Evolutionary conservation across 164 flowering plant species (phyloP), one percentile per base, ranked within the genome.

Genomic region (Liquidambar formosana): DNA sequence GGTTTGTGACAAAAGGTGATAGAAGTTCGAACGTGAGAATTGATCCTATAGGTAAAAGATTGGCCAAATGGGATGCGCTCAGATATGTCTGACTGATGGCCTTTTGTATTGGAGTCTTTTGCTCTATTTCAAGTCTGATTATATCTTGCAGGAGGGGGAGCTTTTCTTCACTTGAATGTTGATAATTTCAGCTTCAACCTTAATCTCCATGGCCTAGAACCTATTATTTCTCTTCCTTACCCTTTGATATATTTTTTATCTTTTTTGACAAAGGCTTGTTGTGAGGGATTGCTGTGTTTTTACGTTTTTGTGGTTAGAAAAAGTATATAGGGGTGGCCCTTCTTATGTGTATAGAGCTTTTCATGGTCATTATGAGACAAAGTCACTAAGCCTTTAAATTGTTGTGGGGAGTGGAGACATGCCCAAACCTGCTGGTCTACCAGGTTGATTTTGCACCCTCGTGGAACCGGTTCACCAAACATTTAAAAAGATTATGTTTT

Each of bases 11-110:
- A 25, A 89, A 74, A 57, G 94, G 94, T 0, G 94, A 64, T 0
- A 89, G 80, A 22, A 89, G 84, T 51, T 89, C 90, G 71, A 88
- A 88, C 18, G 85, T 82, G 47, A 88, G 90, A 10, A 88, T 89
- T 0, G 94, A 68, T 8, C 92, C 92, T 0, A 92, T 89, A 1
- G 91, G 94, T 27, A 88, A 69, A 38, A 84, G 87, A 61, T 88
- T 86, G 56, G 94, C 90, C 27, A 89, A 51, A 69, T 88, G 82
- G 15, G 89, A 89, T 1, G 92, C 83, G 86, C 89, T 83, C 46
- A 78, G 68, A 61, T 84, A 89, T 15, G 92, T 89, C 68, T 84
- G 86, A 63, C 80, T 76, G 51, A 88, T 87, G 27, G 86, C 92
- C 53, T 74, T 78, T 64, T 86, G 89, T 51, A 83, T 71, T 11